Evolutionary conservation across 2,329 filamentous ascomycete genomes (phyloP).

Genomic region (Rutstroemia sp.): DNA sequence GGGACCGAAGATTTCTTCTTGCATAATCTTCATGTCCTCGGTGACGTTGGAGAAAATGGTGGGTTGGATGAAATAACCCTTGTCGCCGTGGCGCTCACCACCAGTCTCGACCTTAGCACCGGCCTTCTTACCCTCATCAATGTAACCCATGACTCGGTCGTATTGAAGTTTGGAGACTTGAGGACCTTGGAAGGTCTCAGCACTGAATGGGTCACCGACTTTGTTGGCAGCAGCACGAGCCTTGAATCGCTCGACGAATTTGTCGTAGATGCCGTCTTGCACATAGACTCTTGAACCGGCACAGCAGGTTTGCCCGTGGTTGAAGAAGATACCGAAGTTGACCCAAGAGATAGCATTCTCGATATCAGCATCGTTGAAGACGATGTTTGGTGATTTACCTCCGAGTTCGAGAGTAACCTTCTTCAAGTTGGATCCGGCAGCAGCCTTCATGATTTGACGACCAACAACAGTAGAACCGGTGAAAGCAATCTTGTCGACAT

Average conservation of each 20-base stretch:
- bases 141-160: conserved; percentile 62
- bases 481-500: conserved; percentile 60
- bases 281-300: conserved; percentile 63
- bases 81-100: conserved; percentile 56
- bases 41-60: conserved; percentile 67
- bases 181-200: conserved; percentile 63
- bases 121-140: conserved; percentile 56
- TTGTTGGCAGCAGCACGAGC: conserved; percentile 54
- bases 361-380: conserved; percentile 54
- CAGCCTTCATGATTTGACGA: conserved; percentile 57
- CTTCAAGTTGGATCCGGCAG: conserved; percentile 55
- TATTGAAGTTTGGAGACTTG: conserved; percentile 64
- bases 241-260: conserved; percentile 61
- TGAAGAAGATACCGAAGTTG: conserved; percentile 41
- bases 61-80: conserved; percentile 67
- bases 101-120: conserved; percentile 59
- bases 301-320: conserved; percentile 41
- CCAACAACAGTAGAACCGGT: conserved; percentile 57
- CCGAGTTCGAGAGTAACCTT: conserved; percentile 58
- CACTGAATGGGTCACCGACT: conserved; percentile 60
- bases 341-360: conserved; percentile 57
- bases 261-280: conserved; percentile 62
- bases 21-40: conserved; percentile 66
- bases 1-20: conserved; percentile 70
- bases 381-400: conserved; percentile 56